These are phyloP conservation scores for Scheffersomyces quercinus DNA, from an alignment of 1,139 yeast genomes.

Conservation along the genomic window DNA sequence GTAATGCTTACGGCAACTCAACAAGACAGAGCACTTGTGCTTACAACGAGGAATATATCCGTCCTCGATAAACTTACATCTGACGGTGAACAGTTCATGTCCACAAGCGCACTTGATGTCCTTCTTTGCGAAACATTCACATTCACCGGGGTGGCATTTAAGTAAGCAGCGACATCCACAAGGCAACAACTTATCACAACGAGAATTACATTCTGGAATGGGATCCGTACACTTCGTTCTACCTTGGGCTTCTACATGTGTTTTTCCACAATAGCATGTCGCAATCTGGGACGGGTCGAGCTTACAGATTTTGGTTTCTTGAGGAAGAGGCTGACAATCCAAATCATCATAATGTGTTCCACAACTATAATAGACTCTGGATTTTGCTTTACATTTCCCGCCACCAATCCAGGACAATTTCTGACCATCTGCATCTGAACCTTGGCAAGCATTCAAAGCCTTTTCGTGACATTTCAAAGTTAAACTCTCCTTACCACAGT, in stretches of 20 bases:
- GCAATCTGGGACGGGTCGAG: constrained; percentile 57
- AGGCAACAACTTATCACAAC: constrained; percentile 60
- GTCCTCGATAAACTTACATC: constrained; percentile 58
- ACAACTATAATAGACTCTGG: constrained; percentile 62
- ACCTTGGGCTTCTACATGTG: constrained; percentile 19
- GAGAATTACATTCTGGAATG: constrained; percentile 67
- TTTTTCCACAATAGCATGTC: constrained; percentile 78
- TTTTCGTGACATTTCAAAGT: constrained; percentile 53
- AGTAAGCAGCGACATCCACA: constrained; percentile 77
- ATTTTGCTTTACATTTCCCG: constrained; percentile 54
- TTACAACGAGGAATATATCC: constrained; percentile 63
- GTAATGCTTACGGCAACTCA: constrained; percentile 80
- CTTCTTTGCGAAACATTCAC: constrained; percentile 58
- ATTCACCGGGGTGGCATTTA: constrained; percentile 76
- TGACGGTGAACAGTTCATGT: constrained; percentile 51
- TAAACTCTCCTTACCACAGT: constrained; percentile 64
- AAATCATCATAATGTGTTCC: constrained; percentile 59
- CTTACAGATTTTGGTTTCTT: constrained; percentile 53
- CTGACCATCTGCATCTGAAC: constrained; percentile 11
- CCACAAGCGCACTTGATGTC: constrained; percentile 57
- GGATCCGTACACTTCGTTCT: constrained; percentile 72
- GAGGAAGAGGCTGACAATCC: constrained; percentile 58
- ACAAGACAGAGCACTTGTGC: constrained; percentile 73
- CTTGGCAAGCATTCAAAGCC: constrained; percentile 27
- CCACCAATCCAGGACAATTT: constrained; percentile 59